Base-by-base conservation (phyloP, 768 basidiomycete species). In the Suillus americanus region DNA sequence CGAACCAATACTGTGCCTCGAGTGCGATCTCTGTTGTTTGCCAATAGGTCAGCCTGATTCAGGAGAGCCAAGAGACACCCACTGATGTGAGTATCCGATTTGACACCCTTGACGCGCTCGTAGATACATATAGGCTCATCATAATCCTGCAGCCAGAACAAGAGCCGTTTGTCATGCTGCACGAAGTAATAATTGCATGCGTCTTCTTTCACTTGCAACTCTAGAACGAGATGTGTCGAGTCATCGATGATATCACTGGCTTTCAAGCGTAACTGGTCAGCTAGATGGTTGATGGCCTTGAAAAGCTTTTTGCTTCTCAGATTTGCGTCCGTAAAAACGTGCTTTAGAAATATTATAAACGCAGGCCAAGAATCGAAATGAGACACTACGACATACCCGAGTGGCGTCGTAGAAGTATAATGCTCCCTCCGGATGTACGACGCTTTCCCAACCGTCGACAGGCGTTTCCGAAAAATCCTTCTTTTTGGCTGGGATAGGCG, bases 141-240 rank as follows among this genome's bases (percentile, higher is more conserved):
- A 28, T 76, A 79, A 0, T 75, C 65, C 38, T 85, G 79, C 37
- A 85, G 62, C 77, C 82, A 87, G 63, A 86, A 86, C 14, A 85
- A 71, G 8, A 73, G 69, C 16, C 80, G 78, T 0, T 70, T 71
- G 0, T 67, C 38, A 61, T 85, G 83, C 62, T 84, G 75, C 13
- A 78, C 80, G 55, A 80, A 81, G 65, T 84, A 85, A 68, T 85
- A 85, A 65, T 75, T 28, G 5, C 64, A 64, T 41, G 12, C 18
- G 2, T 40, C 56, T 25, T 16, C 37, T 38, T 38, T 25, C 16
- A 0, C 40, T 23, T 14, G 28, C 35, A 63, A 35, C 35, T 63
- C 62, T n/a, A 63, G 10, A 41, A 62, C 62, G 1, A 63, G 62
- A 33, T 63, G 16, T 3, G 56, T 61, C 1, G 9, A 33, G 28